Base-by-base conservation (phyloP, 306 rosid species). In the Benincasa hispida region DNA sequence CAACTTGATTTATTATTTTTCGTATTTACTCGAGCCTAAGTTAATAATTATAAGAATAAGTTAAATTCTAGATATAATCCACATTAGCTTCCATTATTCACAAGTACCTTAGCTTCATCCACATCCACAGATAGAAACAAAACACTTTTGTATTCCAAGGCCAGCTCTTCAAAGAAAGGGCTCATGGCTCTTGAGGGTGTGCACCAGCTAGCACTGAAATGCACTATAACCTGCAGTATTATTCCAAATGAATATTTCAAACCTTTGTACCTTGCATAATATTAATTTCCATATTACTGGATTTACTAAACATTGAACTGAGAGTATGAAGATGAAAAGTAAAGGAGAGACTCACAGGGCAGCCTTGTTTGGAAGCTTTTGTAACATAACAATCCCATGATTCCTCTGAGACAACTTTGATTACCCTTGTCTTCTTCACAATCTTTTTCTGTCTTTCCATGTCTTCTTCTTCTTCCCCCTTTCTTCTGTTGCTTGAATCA, bases 171-270 rank as follows among this genome's bases (percentile, higher is more conserved):
- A 84, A 87, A 87, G 53, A 82, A 72, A 80, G 83, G 84, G 68
- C 75, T 80, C 86, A 87, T 82, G 18, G 68, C 42, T 45, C 77
- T 41, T 50, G 87, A 87, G 12, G 86, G 87, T n/a, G 81, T 83
- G 56, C 90, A 84, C 90, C 87, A 87, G 67, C 55, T 80, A 48
- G 90, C 88, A 76, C 85, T 78, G 66, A 87, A 87, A 74, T 87
- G 88, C 59, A 82, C 85, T 80, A 81, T 81, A 81, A 85, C 85
- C 90, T 87, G 76, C 70, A 73, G 18, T 47, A 47, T 47, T 2
- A 2, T n/a, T 17, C 27, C 42, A 34, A 65, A 18, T 19, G 48
- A 65, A 7, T 8, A 34, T 28, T 28, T 32, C 48, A 13, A 65
- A 8, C 0, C 27, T 32, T 65, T 28, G 15, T 34, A 32, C 37